These are phyloP conservation scores for Metschnikowia sp. DNA, from an alignment of 805 yeast genomes.

Conservation along the genomic window DNA sequence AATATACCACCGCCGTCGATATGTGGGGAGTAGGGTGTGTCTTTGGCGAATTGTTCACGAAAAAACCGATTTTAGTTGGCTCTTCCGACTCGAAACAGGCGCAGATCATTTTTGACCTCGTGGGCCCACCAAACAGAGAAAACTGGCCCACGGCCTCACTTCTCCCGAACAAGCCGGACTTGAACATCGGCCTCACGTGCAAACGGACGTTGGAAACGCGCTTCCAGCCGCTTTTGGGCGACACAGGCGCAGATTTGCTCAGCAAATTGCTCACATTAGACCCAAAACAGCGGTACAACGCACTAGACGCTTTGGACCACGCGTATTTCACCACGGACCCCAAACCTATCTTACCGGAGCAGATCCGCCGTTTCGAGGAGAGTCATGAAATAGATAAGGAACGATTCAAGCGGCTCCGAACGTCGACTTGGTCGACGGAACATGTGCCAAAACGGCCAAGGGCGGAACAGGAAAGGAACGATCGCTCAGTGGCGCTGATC, in stretches of 20 bases:
- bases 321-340: conserved; percentile 69
- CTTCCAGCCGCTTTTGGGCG: conserved; percentile 43
- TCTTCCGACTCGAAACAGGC: conserved; percentile 86
- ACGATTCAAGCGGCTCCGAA: conserved; percentile 45
- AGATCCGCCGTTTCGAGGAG: conserved; percentile 71
- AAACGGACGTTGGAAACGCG: conserved; percentile 46
- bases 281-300: conserved; percentile 73
- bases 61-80: conserved; percentile 83
- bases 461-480: conserved; percentile 2
- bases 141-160: conserved; percentile 59
- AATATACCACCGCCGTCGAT: conserved; percentile 92
- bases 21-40: conserved; percentile 98
- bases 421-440: not conserved
- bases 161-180: conserved; percentile 54
- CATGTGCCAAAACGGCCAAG: conserved; percentile 6
- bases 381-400: conserved; percentile 85
- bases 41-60: conserved; percentile 82
- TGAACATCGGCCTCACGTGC: conserved; percentile 43
- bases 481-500: conserved; percentile 2
- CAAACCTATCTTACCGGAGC: conserved; percentile 50
- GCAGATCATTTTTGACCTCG: conserved; percentile 67
- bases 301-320: conserved; percentile 71
- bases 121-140: conserved; percentile 71
- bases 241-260: conserved; percentile 53
- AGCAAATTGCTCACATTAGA: conserved; percentile 62